Evolutionary conservation across 2,329 filamentous ascomycete species (phyloP).

Genomic region (Fusarium temperatum): DNA sequence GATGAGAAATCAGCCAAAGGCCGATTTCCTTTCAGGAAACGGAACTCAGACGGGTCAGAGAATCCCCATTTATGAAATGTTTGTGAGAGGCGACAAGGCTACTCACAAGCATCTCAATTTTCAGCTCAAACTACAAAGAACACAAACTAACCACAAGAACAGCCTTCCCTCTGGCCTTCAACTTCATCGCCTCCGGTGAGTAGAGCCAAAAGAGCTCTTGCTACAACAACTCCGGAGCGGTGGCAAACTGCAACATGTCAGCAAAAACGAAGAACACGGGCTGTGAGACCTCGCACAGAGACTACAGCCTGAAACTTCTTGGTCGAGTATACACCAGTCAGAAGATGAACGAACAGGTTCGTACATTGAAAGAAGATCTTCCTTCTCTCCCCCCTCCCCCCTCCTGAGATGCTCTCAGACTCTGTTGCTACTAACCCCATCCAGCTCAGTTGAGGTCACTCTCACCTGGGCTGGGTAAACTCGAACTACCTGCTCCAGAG

Average conservation of each 20-base stretch:
- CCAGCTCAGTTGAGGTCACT: slow-evolving; percentile 1
- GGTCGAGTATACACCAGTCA: slow-evolving; percentile 32
- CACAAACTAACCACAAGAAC: slow-evolving; percentile 44
- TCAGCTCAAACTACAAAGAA: neutral
- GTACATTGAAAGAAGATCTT: slow-evolving; percentile 52
- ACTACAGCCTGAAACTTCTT: slow-evolving; percentile 8
- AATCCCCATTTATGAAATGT: slow-evolving; percentile 6
- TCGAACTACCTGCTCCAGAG: slow-evolving; percentile 33
- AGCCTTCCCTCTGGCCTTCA: slow-evolving; percentile 84
- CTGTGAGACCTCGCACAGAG: slow-evolving; percentile 4
- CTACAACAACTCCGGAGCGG: slow-evolving; percentile 63
- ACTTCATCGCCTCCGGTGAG: slow-evolving; percentile 94
- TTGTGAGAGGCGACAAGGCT: neutral
- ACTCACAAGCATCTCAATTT: neutral
- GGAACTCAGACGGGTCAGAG: slow-evolving; percentile 83
- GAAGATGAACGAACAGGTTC: slow-evolving; percentile 52
- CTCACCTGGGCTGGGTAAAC: slow-evolving; percentile 4
- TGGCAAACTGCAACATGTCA: slow-evolving; percentile 59
- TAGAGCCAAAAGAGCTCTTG: slow-evolving; percentile 53
- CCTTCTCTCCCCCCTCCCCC: slow-evolving; percentile 42
- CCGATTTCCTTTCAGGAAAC: slow-evolving; percentile 78
- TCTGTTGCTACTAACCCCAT: slow-evolving; percentile 42
- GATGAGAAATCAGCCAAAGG: slow-evolving; percentile 71
- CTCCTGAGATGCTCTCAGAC: slow-evolving; percentile 35
- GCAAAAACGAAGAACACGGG: slow-evolving; percentile 15